Base-by-base conservation (phyloP, 495 filamentous ascomycete species). In the Neurospora pannonica region DNA sequence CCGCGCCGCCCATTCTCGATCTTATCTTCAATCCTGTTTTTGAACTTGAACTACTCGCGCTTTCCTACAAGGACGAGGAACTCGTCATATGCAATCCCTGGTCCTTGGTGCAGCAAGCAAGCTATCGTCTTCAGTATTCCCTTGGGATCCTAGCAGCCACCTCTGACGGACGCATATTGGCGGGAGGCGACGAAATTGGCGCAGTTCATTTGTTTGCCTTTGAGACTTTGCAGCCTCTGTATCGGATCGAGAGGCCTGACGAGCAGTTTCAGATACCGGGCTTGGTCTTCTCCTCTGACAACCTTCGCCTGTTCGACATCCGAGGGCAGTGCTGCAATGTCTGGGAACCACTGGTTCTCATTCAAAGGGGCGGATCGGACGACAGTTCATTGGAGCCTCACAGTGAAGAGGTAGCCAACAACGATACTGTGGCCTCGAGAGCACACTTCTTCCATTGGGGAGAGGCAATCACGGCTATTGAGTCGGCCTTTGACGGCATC, bases 361-460 rank as follows among this genome's bases (percentile, higher is more conserved):
- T 76, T 19, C 74, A 73, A 39, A 40, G 76, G 46, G 77, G 76
- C 70, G 7, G 73, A 38, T 46, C 70, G 7, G 77, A 78, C 60
- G 77, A 79, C 38, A 74, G 54, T 40, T 77, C 77, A 37, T 40
- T 13, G 13, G 38, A 15, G 38, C 38, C 38, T 40, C 38, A 40
- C 11, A 78, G 74, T 38, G 74, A 80, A 60, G 73, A 75, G 19
- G 42, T 71, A 0, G 76, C 72, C 71, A 76, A 79, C 34, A 76
- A 74, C 72, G 42, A 74, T 28, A 62, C 69, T 70, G 74, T 73
- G 7, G 43, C 73, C 19, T 62, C 73, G 1, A 74, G 13, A 40
- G 38, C 38, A 40, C 38, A 40, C 38, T 40, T 40, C 38, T 40
- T 40, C 38, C 38, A 40, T 40, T 40, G 38, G 38, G 71, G 72